Conservation (phyloP, 352 stramenopile species). For the Phytophthora tubulina region DNA sequence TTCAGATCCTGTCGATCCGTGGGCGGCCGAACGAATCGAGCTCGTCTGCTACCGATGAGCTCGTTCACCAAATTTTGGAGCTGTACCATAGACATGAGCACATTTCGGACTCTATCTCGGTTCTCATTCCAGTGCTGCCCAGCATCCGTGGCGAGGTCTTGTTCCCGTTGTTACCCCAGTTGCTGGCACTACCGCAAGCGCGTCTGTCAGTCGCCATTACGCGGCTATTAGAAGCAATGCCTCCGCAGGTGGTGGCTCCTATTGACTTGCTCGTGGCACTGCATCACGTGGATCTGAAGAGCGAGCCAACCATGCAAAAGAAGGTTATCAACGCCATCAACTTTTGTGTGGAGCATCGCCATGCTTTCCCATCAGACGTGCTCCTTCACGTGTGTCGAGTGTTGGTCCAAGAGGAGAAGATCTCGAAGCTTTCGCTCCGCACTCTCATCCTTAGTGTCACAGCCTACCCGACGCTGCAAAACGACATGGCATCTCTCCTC, state of each 20-base stretch:
- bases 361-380: slow-evolving; percentile 82
- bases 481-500: slow-evolving; percentile 69
- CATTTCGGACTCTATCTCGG: slow-evolving; percentile 68
- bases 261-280: slow-evolving; percentile 80
- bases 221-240: slow-evolving; percentile 76
- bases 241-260: slow-evolving; percentile 67
- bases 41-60: slow-evolving; percentile 46
- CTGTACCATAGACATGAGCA: slow-evolving; percentile 69
- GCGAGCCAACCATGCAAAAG: slow-evolving; percentile 77
- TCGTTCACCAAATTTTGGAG: slow-evolving; percentile 71
- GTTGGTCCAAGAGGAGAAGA: slow-evolving; percentile 64
- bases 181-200: slow-evolving; percentile 63
- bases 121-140: slow-evolving; percentile 76
- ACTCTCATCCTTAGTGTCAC: slow-evolving; percentile 86
- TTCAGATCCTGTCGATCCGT: slow-evolving; percentile 74
- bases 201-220: slow-evolving; percentile 77
- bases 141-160: slow-evolving; percentile 64
- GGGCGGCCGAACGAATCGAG: slow-evolving; percentile 48
- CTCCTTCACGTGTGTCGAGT: slow-evolving; percentile 75
- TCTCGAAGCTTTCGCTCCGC: slow-evolving; percentile 76
- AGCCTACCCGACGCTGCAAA: slow-evolving; percentile 70
- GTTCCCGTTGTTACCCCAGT: slow-evolving; percentile 66
- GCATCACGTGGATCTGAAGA: slow-evolving; percentile 81
- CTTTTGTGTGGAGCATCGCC: slow-evolving; percentile 81
- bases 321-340: slow-evolving; percentile 82